Conservation (phyloP, 2,329 filamentous ascomycete genomes). For the Escovopsis sp. region DNA sequence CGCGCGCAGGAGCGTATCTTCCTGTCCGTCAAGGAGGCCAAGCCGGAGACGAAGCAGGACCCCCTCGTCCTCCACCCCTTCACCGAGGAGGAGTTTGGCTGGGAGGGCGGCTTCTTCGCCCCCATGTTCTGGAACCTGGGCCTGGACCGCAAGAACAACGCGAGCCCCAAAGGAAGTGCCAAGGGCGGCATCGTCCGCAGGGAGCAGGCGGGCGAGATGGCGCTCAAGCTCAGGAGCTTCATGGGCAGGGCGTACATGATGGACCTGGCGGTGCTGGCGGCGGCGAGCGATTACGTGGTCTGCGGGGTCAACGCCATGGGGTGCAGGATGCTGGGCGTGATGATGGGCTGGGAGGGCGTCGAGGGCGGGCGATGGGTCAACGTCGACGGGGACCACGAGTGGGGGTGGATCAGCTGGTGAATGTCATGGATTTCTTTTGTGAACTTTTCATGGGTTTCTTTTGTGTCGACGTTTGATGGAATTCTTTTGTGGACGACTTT, state of each 20-base stretch:
- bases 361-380: constrained; percentile 54
- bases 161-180: constrained; percentile 4
- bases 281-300: constrained; percentile 53
- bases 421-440: no score
- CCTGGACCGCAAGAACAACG: constrained; percentile 25
- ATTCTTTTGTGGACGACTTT: no score
- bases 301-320: constrained; percentile 62
- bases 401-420: constrained; percentile 34
- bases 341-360: constrained; percentile 74
- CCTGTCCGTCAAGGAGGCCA: constrained; percentile 48
- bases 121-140: constrained; percentile 73
- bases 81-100: constrained; percentile 63
- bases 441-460: no score
- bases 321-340: constrained; percentile 64
- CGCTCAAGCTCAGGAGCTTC: constrained; percentile 55
- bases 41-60: constrained; percentile 25
- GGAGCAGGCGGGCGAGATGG: constrained; percentile 27
- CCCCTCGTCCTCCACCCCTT: constrained; percentile 45
- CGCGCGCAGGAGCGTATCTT: constrained; percentile 65
- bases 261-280: constrained; percentile 60
- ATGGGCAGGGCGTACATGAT: constrained; percentile 71
- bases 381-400: constrained; percentile 56
- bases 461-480: no score
- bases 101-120: constrained; percentile 78
- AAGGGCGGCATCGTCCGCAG: neutral